phyloP scores from a whole-genome alignment of 2,329 filamentous ascomycete species.

The Cyphellophora attinorum region DNA sequence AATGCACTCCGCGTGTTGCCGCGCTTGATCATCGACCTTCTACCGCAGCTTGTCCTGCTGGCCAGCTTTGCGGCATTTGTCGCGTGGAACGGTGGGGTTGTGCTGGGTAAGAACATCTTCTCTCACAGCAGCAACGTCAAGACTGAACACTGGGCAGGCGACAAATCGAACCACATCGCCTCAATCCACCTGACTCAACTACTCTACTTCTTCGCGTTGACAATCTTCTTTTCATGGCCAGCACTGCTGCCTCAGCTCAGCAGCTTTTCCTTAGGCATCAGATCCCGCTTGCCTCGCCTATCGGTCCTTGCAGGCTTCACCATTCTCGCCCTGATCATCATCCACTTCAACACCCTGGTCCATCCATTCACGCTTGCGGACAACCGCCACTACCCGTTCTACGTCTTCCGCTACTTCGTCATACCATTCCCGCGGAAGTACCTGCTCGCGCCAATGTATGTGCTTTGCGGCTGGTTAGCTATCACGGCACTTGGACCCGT shows the following conservation, averaged over 20 bases:
- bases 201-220: conserved; percentile 89
- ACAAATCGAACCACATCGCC: conserved; percentile 88
- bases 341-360: conserved; percentile 81
- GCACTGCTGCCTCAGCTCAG: conserved; percentile 49
- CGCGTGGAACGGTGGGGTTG: conserved; percentile 79
- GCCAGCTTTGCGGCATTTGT: conserved; percentile 65
- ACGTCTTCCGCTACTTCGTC: conserved; percentile 65
- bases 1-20: conserved; percentile 30
- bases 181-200: conserved; percentile 85
- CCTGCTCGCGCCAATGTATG: conserved; percentile 59
- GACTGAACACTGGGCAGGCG: conserved; percentile 47
- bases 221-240: conserved; percentile 81
- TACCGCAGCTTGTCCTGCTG: conserved; percentile 51
- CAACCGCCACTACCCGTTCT: conserved; percentile 96
- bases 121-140: conserved; percentile 1
- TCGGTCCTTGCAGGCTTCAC: conserved; percentile 27
- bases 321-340: conserved; percentile 36
- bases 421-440: conserved; percentile 62
- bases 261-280: conserved; percentile 24
- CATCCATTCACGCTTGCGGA: conserved; percentile 95
- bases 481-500: conserved; percentile 49
- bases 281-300: conserved; percentile 29
- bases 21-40: conserved; percentile 28
- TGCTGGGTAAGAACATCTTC: conserved; percentile 57
- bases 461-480: conserved; percentile 57